phyloP scores from a whole-genome alignment of 179 eudicot genomes.

The Beta corolliflora region DNA sequence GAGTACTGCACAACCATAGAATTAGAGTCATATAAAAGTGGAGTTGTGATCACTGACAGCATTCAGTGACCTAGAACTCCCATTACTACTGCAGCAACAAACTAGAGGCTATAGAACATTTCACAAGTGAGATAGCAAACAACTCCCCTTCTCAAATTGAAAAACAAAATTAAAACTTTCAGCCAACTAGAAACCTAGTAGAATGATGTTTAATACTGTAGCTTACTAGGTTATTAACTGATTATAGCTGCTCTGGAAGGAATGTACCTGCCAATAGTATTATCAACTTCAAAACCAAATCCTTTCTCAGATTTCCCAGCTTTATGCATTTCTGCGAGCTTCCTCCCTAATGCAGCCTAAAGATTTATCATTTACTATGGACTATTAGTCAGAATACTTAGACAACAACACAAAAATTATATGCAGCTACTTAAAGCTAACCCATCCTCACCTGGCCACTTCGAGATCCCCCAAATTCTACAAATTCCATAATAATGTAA shows the following conservation, averaged over 20 bases:
- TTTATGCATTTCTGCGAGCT: constrained; percentile 95
- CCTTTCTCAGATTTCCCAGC: constrained; percentile 80
- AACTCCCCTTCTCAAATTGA: background rate
- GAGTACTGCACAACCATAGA: constrained; percentile 62
- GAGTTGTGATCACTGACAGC: background rate
- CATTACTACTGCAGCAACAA: background rate
- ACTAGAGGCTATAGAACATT: background rate
- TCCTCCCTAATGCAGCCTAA: constrained; percentile 85
- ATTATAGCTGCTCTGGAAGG: background rate
- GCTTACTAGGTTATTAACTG: background rate
- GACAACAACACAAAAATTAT: background rate
- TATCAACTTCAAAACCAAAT: constrained; percentile 86
- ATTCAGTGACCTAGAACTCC: too few species aligned
- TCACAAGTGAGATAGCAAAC: background rate
- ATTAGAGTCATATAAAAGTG: constrained; percentile 7
- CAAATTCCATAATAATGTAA: constrained; percentile 91
- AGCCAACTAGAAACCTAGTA: background rate
- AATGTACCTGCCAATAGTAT: constrained; percentile 91
- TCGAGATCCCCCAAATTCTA: constrained; percentile 83
- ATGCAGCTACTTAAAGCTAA: background rate
- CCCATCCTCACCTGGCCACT: constrained; percentile 67
- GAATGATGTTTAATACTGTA: background rate
- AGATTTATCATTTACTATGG: constrained; percentile 17
- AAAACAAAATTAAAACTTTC: background rate
- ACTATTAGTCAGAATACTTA: constrained; percentile 20